phyloP scores from a whole-genome alignment of 2,329 filamentous ascomycete genomes.

The Sporothrix brunneoviolacea region DNA sequence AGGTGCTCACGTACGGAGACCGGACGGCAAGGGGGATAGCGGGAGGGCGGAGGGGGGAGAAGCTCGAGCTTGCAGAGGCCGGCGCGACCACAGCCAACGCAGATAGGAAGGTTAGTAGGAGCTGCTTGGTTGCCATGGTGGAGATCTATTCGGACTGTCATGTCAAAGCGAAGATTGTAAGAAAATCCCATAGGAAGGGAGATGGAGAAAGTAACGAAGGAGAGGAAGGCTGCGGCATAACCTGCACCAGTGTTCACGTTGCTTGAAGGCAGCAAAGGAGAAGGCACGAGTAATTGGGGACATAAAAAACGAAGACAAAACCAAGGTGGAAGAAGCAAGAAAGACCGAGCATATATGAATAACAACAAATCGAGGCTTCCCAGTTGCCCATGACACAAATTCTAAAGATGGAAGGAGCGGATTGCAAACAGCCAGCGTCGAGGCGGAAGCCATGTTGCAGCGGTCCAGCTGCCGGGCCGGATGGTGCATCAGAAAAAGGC shows the following conservation, averaged over 20 bases:
- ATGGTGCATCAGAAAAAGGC: background rate
- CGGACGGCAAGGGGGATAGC: constrained; percentile 60
- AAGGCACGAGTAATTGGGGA: no score
- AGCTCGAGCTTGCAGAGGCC: constrained; percentile 18
- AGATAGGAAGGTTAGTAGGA: background rate
- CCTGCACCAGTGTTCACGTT: no score
- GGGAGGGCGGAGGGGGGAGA: constrained; percentile 27
- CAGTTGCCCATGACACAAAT: background rate
- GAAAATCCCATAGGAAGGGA: background rate
- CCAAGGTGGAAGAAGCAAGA: constrained; percentile 1
- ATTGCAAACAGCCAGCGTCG: background rate
- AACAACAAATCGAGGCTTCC: no score
- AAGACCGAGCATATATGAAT: background rate
- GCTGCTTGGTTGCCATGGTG: constrained; percentile 3
- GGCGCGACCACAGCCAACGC: background rate
- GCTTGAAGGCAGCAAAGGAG: no score
- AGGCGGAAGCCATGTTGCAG: background rate
- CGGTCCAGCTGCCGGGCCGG: background rate
- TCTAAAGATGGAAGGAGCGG: constrained; percentile 3
- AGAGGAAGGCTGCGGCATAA: background rate
- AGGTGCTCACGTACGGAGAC: constrained; percentile 67
- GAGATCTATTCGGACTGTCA: background rate
- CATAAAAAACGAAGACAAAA: background rate
- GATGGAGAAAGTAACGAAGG: background rate
- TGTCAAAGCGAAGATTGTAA: background rate